These are phyloP conservation scores for Tylopilus plumbeoviolaceoides DNA, from an alignment of 768 basidiomycete species.

Conservation along the genomic window DNA sequence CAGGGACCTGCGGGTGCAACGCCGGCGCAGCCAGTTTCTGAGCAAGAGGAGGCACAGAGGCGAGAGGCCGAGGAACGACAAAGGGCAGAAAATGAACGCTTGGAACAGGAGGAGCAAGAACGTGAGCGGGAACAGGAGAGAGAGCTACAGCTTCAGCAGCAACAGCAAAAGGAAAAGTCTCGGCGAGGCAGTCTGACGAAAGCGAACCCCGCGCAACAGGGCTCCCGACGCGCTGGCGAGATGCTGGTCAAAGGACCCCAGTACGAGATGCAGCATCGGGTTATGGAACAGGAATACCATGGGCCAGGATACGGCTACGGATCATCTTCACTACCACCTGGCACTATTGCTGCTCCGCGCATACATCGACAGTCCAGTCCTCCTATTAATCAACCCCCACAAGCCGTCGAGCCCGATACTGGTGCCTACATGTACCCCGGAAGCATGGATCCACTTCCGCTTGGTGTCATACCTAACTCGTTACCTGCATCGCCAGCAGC, in stretches of 20 bases:
- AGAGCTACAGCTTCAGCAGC: constrained; percentile 33
- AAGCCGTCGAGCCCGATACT: constrained; percentile 30
- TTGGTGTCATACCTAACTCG: constrained; percentile 42
- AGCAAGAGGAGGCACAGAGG: constrained; percentile 35
- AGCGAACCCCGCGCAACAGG: constrained; percentile 42
- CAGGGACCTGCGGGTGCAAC: constrained; percentile 22
- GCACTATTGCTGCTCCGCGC: constrained; percentile 16
- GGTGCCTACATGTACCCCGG: constrained; percentile 20
- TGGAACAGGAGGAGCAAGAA: constrained; percentile 57
- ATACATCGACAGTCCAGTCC: constrained; percentile 26
- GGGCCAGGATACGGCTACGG: constrained; percentile 31
- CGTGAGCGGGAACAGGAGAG: constrained; percentile 46
- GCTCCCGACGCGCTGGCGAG: constrained; percentile 67
- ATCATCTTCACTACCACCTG: constrained; percentile 23
- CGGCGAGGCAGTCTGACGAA: constrained; percentile 65
- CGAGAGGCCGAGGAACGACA: constrained; percentile 40
- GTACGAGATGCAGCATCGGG: constrained; percentile 92
- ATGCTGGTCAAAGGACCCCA: constrained; percentile 85
- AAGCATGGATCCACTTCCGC: constrained; percentile 43
- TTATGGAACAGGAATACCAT: constrained; percentile 86
- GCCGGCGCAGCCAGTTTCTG: constrained; percentile 29
- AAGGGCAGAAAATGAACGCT: constrained; percentile 36
- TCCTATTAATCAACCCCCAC: constrained; percentile 26
- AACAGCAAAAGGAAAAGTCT: constrained; percentile 38
- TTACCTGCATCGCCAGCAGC: constrained; percentile 23